Base-by-base conservation (phyloP, 257 asterid species). In the Forsythia suspensa region DNA sequence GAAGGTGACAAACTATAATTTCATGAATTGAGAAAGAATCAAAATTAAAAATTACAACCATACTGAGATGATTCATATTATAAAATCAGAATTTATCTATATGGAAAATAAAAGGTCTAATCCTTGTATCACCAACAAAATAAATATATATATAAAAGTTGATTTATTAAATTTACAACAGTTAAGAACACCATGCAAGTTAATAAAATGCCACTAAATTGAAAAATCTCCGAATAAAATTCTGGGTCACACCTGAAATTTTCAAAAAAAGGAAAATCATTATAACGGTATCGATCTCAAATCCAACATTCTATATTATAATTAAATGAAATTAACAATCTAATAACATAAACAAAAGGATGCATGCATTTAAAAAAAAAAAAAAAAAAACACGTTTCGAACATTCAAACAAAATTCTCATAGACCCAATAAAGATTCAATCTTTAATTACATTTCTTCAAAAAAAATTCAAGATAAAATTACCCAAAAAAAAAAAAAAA, bases 351-450 rank as follows among this genome's bases (percentile, higher is more conserved):
- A 57, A n/a, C 29, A 57, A 57, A 57, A 57, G 34, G 4, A 18
- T 29, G 66, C 66, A n/a, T n/a, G 29, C 34, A 3, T 57, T 21
- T 7, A 24, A 9, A 21, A 24, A 20, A 9, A 24, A 61, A 61
- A 20, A 9, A 9, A 21, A 24, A 20, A 9, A 24, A 61, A 20
- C 69, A 61, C 36, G 21, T 21, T 21, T 24, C n/a, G 16, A 61
- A 61, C 69, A 61, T 9, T 61, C 16, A 21, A 61, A 61, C 5
- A 9, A 29, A 63, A 21, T 63, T 63, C 70, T 18, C 40, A 29
- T 29, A 63, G 38, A 63, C 70, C 70, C 70, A 63, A 61, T 20
- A 61, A 24, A 63, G 70, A 63, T 63, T 63, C 70, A 63, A n/a
- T 10, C 70, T 63, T 10, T 11, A 11, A 63, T 63, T 63, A 39